These are phyloP conservation scores for Debaryomycetaceae sp. DNA, from an alignment of 1,139 yeast genomes.

Conservation along the genomic window DNA sequence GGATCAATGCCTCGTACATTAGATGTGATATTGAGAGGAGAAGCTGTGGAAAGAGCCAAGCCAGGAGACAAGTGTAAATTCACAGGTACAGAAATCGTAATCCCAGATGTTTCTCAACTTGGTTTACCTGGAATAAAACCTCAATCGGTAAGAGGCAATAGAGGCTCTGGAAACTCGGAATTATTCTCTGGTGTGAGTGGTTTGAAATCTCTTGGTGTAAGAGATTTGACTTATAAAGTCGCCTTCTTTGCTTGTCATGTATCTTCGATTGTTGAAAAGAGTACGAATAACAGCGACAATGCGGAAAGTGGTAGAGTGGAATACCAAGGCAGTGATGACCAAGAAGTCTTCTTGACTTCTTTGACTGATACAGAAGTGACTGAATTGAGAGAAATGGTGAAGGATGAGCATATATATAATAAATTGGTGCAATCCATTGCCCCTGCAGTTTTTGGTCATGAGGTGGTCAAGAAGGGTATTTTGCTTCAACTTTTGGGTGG, in stretches of 20 bases:
- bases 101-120: conserved; percentile 91
- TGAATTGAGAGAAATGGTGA: conserved; percentile 88
- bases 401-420: conserved; percentile 80
- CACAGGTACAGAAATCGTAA: conserved; percentile 93
- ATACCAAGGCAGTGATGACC: conserved; percentile 51
- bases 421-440: conserved; percentile 88
- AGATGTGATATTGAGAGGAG: conserved; percentile 91
- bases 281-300: conserved; percentile 30
- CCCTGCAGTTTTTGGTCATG: conserved; percentile 97
- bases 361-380: conserved; percentile 79
- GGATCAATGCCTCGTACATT: conserved; percentile 99
- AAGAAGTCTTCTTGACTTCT: conserved; percentile 75
- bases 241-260: conserved; percentile 94
- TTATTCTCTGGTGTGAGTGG: conserved; percentile 85
- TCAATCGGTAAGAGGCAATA: conserved; percentile 67
- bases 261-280: conserved; percentile 50
- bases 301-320: conserved; percentile 23
- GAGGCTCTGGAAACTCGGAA: conserved; percentile 60
- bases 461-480: conserved; percentile 88
- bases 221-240: conserved; percentile 88
- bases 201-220: conserved; percentile 80
- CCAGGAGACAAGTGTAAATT: conserved; percentile 97
- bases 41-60: conserved; percentile 91
- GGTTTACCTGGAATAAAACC: conserved; percentile 98
- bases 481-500: conserved; percentile 90